Conservation (phyloP, 2,329 filamentous ascomycete species). For the Hypoxylon sp. region DNA sequence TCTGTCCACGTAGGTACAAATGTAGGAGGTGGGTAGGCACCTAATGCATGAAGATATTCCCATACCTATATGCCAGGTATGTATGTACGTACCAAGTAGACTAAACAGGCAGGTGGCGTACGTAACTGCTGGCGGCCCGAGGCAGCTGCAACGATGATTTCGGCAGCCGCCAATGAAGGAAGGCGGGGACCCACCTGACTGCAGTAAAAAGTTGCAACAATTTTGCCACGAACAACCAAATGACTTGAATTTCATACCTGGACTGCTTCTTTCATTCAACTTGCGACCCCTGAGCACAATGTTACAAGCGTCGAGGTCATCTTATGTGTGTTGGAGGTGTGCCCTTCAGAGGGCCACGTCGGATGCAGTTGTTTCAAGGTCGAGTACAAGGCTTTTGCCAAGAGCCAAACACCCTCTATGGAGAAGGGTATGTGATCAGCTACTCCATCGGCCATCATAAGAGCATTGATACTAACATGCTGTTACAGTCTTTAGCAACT, state of each 20-base stretch:
- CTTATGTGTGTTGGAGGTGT: constrained; percentile 53
- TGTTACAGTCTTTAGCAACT: constrained; percentile 46
- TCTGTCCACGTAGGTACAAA: not conserved
- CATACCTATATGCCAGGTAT: too few relatives aligned
- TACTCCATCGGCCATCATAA: not conserved
- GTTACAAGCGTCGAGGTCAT: constrained; percentile 47
- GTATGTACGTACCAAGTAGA: too few relatives aligned
- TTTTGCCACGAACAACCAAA: constrained; percentile 32
- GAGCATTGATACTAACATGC: constrained; percentile 26
- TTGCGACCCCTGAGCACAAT: constrained; percentile 37
- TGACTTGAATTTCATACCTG: constrained; percentile 5
- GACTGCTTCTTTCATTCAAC: not conserved
- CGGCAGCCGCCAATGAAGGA: constrained; percentile 7
- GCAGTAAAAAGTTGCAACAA: constrained; percentile 27
- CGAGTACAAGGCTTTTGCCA: constrained; percentile 26
- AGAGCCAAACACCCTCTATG: constrained; percentile 25
- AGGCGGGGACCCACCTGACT: constrained; percentile 14
- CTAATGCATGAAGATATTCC: too few relatives aligned
- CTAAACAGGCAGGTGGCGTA: not conserved
- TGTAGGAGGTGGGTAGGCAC: too few relatives aligned
- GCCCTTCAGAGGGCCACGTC: constrained; percentile 36
- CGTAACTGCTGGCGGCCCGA: constrained; percentile 1
- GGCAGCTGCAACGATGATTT: not conserved
- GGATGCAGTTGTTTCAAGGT: constrained; percentile 21
- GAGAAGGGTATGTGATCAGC: constrained; percentile 45